Conservation (phyloP, 2,329 filamentous ascomycete genomes). For the Phyllachora maydis region DNA sequence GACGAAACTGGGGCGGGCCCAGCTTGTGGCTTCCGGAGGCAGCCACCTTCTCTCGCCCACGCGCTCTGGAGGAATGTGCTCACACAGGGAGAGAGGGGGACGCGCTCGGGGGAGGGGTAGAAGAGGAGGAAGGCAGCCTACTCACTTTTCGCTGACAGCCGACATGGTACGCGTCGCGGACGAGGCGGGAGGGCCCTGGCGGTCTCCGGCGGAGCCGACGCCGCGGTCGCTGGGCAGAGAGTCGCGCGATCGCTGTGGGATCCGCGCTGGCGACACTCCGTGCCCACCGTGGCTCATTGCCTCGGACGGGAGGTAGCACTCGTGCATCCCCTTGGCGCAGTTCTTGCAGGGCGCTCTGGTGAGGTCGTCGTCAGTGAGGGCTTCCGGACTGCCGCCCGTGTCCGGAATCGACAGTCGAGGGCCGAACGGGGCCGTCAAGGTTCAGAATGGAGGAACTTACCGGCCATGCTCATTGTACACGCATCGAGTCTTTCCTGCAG, state of each 20-base stretch:
- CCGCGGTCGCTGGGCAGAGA: slow-evolving; percentile 29
- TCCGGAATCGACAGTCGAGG: no score
- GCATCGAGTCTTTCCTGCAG: slow-evolving; percentile 43
- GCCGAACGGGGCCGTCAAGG: no score
- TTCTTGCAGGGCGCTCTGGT: slow-evolving; percentile 41
- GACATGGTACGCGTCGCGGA: slow-evolving; percentile 24
- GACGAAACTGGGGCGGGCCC: no score
- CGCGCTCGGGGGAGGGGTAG: slow-evolving; percentile 1
- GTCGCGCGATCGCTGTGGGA: slow-evolving; percentile 29
- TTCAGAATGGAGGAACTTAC: no score
- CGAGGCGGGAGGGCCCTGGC: slow-evolving; percentile 20
- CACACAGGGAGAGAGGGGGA: slow-evolving; percentile 1
- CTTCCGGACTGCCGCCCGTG: no score
- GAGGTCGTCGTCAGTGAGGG: no score
- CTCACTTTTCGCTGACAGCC: slow-evolving; percentile 32
- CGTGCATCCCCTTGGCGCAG: slow-evolving; percentile 42
- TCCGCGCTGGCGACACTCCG: slow-evolving; percentile 33
- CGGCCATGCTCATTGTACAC: no score
- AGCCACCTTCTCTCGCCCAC: no score
- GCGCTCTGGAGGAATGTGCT: no score
- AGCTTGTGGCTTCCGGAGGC: no score
- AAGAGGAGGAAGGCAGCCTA: no score
- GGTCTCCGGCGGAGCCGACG: slow-evolving; percentile 19
- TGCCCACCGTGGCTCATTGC: slow-evolving; percentile 34
- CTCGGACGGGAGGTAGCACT: slow-evolving; percentile 40